phyloP scores from a whole-genome alignment of 768 basidiomycete species.

The Phylloporus arenicola region DNA sequence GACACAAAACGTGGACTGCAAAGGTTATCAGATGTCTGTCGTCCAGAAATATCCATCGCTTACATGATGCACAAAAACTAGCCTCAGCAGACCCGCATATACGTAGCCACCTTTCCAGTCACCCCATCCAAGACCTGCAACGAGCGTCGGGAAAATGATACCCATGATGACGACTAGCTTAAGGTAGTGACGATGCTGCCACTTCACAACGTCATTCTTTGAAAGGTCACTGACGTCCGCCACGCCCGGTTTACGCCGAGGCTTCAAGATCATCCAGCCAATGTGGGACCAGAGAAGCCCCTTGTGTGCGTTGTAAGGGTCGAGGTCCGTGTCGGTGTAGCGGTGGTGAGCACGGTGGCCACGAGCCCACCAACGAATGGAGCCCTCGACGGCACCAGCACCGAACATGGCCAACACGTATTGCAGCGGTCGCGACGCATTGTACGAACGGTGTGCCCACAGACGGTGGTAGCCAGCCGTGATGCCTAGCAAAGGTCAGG shows the following conservation, averaged over 20 bases:
- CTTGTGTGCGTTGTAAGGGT: slow-evolving; percentile 90
- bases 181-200: slow-evolving; percentile 84
- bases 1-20: slow-evolving; percentile 89
- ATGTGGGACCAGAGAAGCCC: slow-evolving; percentile 85
- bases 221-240: slow-evolving; percentile 86
- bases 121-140: slow-evolving; percentile 79
- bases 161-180: slow-evolving; percentile 64
- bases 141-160: slow-evolving; percentile 66
- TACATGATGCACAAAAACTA: slow-evolving; percentile 86
- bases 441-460: slow-evolving; percentile 96
- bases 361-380: slow-evolving; percentile 98
- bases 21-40: background rate
- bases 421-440: slow-evolving; percentile 81
- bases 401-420: slow-evolving; percentile 81
- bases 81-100: slow-evolving; percentile 73
- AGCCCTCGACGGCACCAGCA: slow-evolving; percentile 91
- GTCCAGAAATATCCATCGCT: slow-evolving; percentile 23
- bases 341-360: slow-evolving; percentile 97
- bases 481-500: slow-evolving; percentile 47
- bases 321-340: slow-evolving; percentile 95
- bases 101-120: slow-evolving; percentile 84
- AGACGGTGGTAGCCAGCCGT: slow-evolving; percentile 95
- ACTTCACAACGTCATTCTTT: slow-evolving; percentile 72
- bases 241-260: slow-evolving; percentile 81
- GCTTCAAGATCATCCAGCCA: slow-evolving; percentile 92